These are phyloP conservation scores for Colletotrichum sp. DNA, from an alignment of 2,329 filamentous ascomycete genomes.

Conservation along the genomic window DNA sequence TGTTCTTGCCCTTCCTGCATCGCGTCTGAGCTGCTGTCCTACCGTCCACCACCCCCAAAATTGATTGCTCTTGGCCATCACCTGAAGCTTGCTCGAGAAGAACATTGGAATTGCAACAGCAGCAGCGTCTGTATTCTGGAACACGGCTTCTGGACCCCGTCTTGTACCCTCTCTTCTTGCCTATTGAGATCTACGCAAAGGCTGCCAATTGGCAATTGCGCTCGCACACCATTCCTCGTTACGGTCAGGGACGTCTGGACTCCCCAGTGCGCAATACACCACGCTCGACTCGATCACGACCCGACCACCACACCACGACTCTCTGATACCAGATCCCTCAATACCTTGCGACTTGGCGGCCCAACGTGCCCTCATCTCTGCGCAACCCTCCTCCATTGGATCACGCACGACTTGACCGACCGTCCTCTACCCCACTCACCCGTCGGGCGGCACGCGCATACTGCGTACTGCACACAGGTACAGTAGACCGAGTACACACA, in stretches of 20 bases:
- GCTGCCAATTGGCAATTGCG: conserved; percentile 10
- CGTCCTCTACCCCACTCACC: conserved; percentile 13
- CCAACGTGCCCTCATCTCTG: conserved; percentile 1
- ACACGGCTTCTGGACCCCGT: neutral
- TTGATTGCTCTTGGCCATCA: neutral
- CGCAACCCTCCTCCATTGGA: neutral
- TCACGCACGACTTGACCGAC: conserved; percentile 11
- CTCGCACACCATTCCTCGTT: conserved; percentile 11
- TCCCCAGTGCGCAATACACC: neutral
- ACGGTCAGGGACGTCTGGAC: neutral
- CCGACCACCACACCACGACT: neutral
- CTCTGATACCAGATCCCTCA: conserved; percentile 13
- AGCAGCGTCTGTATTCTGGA: neutral
- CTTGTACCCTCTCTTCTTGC: neutral
- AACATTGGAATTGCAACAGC: neutral
- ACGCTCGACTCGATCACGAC: neutral
- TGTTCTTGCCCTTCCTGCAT: conserved; percentile 13
- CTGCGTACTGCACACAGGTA: neutral
- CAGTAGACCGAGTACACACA: neutral
- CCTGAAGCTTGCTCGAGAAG: neutral
- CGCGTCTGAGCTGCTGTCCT: neutral
- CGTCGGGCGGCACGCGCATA: conserved; percentile 10
- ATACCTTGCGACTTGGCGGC: conserved; percentile 16
- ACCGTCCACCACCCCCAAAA: neutral
- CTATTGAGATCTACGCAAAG: conserved; percentile 4